Conservation (phyloP, 495 filamentous ascomycete genomes). For the Bombardia bombarda region DNA sequence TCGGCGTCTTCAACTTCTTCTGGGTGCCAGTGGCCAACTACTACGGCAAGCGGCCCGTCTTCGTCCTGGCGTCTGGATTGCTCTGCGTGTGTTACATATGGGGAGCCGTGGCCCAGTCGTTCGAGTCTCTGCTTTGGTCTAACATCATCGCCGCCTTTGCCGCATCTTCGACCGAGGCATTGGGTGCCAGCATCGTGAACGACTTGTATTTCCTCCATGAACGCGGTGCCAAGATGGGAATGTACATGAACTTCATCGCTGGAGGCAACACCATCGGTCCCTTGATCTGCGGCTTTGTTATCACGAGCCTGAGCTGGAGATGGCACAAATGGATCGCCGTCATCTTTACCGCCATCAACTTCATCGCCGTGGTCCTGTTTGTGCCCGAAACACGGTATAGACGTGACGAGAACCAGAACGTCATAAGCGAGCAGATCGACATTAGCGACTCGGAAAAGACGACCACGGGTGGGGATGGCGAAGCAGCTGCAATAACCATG, state of each 20-base stretch:
- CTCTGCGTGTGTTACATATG: slow-evolving; percentile 25
- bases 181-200: slow-evolving; percentile 31
- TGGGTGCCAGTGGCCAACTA: slow-evolving; percentile 51
- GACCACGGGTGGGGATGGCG: neutral
- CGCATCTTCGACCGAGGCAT: slow-evolving; percentile 25
- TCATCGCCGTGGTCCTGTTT: slow-evolving; percentile 25
- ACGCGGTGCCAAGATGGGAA: slow-evolving; percentile 30
- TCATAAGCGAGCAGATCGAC: neutral
- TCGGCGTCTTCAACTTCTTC: slow-evolving; percentile 40
- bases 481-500: neutral
- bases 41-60: slow-evolving; percentile 48
- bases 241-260: slow-evolving; percentile 33
- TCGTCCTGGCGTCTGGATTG: slow-evolving; percentile 30
- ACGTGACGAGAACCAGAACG: slow-evolving; percentile 16
- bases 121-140: slow-evolving; percentile 24
- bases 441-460: slow-evolving; percentile 2
- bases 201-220: slow-evolving; percentile 38
- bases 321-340: slow-evolving; percentile 31
- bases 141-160: slow-evolving; percentile 32
- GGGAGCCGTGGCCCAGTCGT: slow-evolving; percentile 21
- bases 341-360: slow-evolving; percentile 24
- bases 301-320: slow-evolving; percentile 29
- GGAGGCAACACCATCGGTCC: slow-evolving; percentile 32
- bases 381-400: slow-evolving; percentile 34
- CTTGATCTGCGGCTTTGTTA: slow-evolving; percentile 32